Percentiles rank a stretch among this genome's conserved stretches.
Evolutionary conservation across 129 eudicot species (phyloP).

Genomic region (Pseudognaphalium luteoalbum): DNA sequence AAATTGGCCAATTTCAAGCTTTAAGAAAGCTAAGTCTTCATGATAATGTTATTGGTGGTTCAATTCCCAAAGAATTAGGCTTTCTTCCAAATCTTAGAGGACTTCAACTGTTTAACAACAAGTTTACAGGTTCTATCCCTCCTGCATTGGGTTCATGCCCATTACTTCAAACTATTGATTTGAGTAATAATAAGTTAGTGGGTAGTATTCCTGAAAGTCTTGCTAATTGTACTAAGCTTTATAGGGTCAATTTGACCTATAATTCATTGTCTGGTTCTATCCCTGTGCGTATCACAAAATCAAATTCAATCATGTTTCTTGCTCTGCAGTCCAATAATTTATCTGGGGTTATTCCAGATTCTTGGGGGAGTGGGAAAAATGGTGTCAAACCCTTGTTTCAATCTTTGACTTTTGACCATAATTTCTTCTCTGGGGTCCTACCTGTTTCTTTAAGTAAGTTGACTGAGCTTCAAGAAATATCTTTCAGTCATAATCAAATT

Average conservation of each 20-base stretch:
- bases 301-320: conserved; percentile 57
- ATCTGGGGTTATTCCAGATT: conserved; percentile 65
- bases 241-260: conserved; percentile 59
- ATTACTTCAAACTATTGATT: conserved; percentile 74
- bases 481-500: conserved; percentile 54
- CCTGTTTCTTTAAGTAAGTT: conserved; percentile 51
- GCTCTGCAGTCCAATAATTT: conserved; percentile 60
- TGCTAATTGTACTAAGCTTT: conserved; percentile 71
- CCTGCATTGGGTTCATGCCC: conserved; percentile 70
- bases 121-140: conserved; percentile 75
- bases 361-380: conserved; percentile 42
- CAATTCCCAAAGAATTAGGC: conserved; percentile 70
- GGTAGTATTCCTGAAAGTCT: conserved; percentile 59
- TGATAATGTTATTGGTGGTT: conserved; percentile 70
- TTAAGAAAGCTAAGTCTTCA: conserved; percentile 86
- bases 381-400: conserved; percentile 29
- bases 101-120: conserved; percentile 71
- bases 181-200: conserved; percentile 60
- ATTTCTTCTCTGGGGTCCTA: conserved; percentile 45
- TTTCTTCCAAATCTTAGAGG: conserved; percentile 80
- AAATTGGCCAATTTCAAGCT: conserved; percentile 82
- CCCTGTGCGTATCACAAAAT: conserved; percentile 50
- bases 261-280: conserved; percentile 64
- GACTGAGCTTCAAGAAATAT: conserved; percentile 46
- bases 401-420: conserved; percentile 59